Evolutionary conservation across 192 early-diverging fungal species (phyloP).

Genomic region (Chytriomyces sp.): DNA sequence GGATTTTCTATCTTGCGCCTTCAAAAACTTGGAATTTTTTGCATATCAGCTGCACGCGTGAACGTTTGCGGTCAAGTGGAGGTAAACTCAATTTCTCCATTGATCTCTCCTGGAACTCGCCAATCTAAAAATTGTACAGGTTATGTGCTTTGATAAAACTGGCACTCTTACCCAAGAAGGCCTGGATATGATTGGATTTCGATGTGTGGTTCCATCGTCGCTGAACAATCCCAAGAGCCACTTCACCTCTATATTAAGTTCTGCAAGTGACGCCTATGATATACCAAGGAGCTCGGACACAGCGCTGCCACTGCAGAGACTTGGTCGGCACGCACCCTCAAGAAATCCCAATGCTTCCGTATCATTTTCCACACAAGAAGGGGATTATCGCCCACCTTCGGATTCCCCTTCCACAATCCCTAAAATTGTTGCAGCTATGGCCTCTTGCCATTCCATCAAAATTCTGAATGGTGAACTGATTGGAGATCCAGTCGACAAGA

Average conservation of each 20-base stretch:
- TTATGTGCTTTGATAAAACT: constrained; percentile 99
- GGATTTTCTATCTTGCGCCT: constrained; percentile 91
- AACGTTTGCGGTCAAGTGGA: constrained; percentile 97
- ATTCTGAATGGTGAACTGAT: constrained; percentile 85
- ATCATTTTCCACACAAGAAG: too few species aligned
- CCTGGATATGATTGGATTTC: constrained; percentile 91
- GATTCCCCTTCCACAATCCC: constrained; percentile 51
- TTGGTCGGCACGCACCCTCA: neutral
- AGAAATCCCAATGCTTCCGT: neutral
- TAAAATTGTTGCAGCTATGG: constrained; percentile 65
- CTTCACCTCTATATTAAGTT: constrained; percentile 25
- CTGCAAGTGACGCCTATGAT: constrained; percentile 11
- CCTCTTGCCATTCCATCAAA: constrained; percentile 76
- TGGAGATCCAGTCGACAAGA: constrained; percentile 95
- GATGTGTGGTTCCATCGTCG: constrained; percentile 39
- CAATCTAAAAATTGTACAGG: constrained; percentile 26
- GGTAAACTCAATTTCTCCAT: neutral
- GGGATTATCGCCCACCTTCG: too few species aligned
- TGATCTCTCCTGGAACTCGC: neutral
- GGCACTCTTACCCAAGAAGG: constrained; percentile 97
- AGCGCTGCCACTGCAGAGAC: neutral
- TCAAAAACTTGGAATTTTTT: constrained; percentile 83
- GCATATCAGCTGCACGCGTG: constrained; percentile 87
- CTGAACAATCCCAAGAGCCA: neutral
- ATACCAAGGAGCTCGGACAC: neutral